Evolutionary conservation across 768 basidiomycete species (phyloP).

Genomic region (Pholiota microspora): DNA sequence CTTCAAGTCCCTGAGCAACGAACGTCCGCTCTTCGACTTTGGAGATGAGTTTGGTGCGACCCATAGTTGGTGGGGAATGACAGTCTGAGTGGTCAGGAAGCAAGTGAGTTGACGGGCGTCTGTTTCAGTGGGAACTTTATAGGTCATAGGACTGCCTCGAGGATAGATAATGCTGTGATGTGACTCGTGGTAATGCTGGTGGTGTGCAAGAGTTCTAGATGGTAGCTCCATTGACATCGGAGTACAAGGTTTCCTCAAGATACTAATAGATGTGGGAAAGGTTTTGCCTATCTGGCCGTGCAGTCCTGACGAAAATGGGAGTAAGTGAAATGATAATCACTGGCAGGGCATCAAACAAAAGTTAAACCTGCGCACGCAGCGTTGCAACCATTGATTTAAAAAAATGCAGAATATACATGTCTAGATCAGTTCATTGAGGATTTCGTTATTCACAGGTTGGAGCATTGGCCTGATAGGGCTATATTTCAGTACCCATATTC

Average conservation of each 20-base stretch:
- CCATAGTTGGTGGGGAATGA: no score
- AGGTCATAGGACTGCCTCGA: conserved; percentile 15
- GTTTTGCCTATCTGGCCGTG: no score
- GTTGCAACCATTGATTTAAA: no score
- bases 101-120: conserved; percentile 18
- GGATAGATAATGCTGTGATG: conserved; percentile 8
- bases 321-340: no score
- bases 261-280: background rate
- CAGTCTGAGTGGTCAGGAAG: background rate
- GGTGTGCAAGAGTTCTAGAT: background rate
- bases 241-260: background rate
- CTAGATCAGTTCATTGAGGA: no score
- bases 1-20: conserved; percentile 28
- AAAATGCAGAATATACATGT: no score
- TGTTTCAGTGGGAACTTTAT: conserved; percentile 18
- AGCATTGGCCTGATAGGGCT: no score
- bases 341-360: no score
- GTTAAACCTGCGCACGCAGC: no score
- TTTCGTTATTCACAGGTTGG: no score
- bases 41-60: background rate
- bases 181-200: conserved; percentile 15
- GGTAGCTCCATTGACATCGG: conserved; percentile 4
- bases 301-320: no score
- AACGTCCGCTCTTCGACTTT: conserved; percentile 5
- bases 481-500: background rate